phyloP scores from a whole-genome alignment of 345 rosid species.

The Limnanthes douglasii region DNA sequence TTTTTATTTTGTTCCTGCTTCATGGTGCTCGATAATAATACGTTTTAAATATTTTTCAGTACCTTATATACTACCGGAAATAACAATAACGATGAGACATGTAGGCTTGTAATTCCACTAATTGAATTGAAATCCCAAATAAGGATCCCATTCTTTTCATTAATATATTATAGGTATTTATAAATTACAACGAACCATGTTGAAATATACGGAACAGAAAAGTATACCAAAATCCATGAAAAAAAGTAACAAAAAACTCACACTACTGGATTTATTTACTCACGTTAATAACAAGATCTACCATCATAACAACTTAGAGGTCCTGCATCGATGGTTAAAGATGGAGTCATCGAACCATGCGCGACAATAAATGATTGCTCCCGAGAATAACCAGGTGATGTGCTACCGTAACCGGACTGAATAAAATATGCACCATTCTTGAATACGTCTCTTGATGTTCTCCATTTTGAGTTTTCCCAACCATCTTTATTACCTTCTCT shows the following conservation, averaged over 20 bases:
- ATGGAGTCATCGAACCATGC: slow-evolving; percentile 44
- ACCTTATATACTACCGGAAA: no score
- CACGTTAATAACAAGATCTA: slow-evolving; percentile 20
- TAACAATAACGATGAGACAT: no score
- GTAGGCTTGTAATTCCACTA: no score
- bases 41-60: no score
- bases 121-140: no score
- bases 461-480: slow-evolving; percentile 80
- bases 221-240: no score
- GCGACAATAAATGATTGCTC: slow-evolving; percentile 40
- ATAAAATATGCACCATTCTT: slow-evolving; percentile 80
- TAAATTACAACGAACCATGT: no score
- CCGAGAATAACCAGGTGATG: slow-evolving; percentile 31
- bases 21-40: no score
- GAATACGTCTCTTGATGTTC: slow-evolving; percentile 59
- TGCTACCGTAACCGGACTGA: slow-evolving; percentile 67
- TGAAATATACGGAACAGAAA: no score
- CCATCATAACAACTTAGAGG: slow-evolving; percentile 30
- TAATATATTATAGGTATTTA: no score
- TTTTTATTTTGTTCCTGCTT: no score
- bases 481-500: slow-evolving; percentile 31
- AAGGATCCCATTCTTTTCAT: no score
- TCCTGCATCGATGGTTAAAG: slow-evolving; percentile 60
- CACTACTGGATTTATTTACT: not conserved
- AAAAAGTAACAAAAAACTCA: not conserved